phyloP scores from a whole-genome alignment of 257 asterid species.

The Paraleonurus japonicus region DNA sequence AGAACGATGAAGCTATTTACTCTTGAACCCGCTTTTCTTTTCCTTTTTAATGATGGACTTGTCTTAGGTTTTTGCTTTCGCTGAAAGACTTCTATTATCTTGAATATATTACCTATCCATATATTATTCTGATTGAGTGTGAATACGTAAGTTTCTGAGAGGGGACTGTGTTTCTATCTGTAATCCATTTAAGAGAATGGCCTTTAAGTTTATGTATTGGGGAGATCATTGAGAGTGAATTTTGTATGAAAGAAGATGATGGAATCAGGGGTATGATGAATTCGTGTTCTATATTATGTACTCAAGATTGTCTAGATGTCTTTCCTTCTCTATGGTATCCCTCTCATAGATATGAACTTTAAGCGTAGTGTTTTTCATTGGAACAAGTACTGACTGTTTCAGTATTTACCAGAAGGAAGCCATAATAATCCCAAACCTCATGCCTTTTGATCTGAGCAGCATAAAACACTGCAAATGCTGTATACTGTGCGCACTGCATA shows the following conservation, averaged over 20 bases:
- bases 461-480: not conserved
- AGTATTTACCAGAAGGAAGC: not conserved
- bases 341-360: not conserved
- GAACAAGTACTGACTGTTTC: not conserved
- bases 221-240: not conserved
- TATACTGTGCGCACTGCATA: not conserved
- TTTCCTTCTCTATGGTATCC: not conserved
- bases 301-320: not conserved
- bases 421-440: not conserved
- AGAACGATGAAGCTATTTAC: not conserved
- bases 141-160: conserved; percentile 7
- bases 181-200: not conserved
- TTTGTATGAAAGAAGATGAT: conserved; percentile 2
- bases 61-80: not conserved
- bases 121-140: not conserved
- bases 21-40: not conserved
- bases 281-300: not conserved
- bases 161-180: not conserved
- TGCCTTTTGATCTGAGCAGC: not conserved
- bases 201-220: not conserved
- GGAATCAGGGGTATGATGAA: conserved; percentile 1
- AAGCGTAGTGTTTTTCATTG: not conserved
- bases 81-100: not conserved
- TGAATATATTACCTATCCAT: not conserved
- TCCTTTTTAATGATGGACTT: not conserved